Evolutionary conservation across 306 rosid species (phyloP).

Genomic region (Castanea crenata): DNA sequence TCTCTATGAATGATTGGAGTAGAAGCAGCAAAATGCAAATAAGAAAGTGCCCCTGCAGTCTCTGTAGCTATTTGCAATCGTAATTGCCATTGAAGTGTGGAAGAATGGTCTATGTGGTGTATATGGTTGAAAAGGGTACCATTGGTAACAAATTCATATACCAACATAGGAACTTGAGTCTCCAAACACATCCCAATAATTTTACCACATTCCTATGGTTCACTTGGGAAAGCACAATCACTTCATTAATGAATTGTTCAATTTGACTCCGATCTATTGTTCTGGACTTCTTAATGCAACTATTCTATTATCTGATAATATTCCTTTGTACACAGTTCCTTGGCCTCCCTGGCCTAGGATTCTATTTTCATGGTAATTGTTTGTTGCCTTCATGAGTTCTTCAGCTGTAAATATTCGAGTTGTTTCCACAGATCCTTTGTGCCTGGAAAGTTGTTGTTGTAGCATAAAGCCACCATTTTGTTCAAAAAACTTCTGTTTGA

Average conservation of each 20-base stretch:
- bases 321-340: conserved; percentile 43
- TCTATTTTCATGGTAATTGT: conserved; percentile 25
- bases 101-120: not conserved
- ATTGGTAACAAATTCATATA: conserved; percentile 38
- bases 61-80: conserved; percentile 36
- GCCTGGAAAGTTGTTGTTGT: conserved; percentile 10
- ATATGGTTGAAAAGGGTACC: conserved; percentile 36
- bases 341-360: conserved; percentile 39
- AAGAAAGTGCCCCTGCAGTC: conserved; percentile 34
- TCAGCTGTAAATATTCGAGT: conserved; percentile 19
- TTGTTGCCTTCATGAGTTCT: conserved; percentile 40
- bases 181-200: conserved; percentile 52
- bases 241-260: conserved; percentile 45
- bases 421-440: not conserved
- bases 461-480: conserved; percentile 40
- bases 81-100: conserved; percentile 24
- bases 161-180: conserved; percentile 39
- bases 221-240: conserved; percentile 42
- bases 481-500: conserved; percentile 26
- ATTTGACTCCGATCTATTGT: conserved; percentile 28
- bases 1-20: conserved; percentile 50
- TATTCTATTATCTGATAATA: not conserved
- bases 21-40: conserved; percentile 36
- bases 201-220: conserved; percentile 43
- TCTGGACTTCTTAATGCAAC: conserved; percentile 46